These are phyloP conservation scores for Basipetospora sp. DNA, from an alignment of 2,329 filamentous ascomycete genomes.

Conservation along the genomic window DNA sequence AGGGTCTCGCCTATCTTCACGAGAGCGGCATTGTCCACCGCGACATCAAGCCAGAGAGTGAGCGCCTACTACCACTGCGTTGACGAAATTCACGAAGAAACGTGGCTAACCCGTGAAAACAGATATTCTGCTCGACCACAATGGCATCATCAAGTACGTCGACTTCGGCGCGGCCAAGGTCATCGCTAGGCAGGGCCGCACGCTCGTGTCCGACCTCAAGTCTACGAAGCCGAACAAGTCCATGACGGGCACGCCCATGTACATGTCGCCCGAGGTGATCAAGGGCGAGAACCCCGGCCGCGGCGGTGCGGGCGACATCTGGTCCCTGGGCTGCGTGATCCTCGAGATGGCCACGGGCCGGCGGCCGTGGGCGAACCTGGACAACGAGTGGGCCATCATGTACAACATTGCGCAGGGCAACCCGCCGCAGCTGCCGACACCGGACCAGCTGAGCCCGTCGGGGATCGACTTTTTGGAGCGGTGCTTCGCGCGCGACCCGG, in stretches of 20 bases:
- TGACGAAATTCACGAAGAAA: neutral
- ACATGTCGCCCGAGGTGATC: conserved; percentile 99
- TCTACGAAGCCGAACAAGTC: conserved; percentile 60
- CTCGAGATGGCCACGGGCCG: conserved; percentile 94
- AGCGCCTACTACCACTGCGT: conserved; percentile 23
- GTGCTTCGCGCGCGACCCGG: conserved; percentile 77
- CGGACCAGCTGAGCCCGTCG: conserved; percentile 67
- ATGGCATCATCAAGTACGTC: conserved; percentile 97
- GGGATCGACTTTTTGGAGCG: conserved; percentile 79
- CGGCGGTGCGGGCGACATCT: conserved; percentile 81
- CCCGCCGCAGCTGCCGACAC: conserved; percentile 65
- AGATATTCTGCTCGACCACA: conserved; percentile 93
- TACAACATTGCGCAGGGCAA: conserved; percentile 99
- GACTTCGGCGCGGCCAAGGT: conserved; percentile 97
- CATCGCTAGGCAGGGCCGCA: conserved; percentile 85
- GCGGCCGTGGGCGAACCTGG: conserved; percentile 83
- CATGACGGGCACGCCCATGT: conserved; percentile 98
- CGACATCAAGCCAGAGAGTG: conserved; percentile 94
- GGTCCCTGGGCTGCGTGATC: conserved; percentile 92
- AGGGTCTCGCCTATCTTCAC: conserved; percentile 86
- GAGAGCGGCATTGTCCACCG: conserved; percentile 84
- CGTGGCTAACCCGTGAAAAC: too few relatives aligned
- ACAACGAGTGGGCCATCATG: conserved; percentile 99
- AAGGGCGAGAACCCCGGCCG: conserved; percentile 70
- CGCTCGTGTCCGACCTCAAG: conserved; percentile 49